A percentile compares a stretch with the other conserved stretches of the same genome.
phyloP scores from a whole-genome alignment of 2,329 filamentous ascomycete genomes.

The Stagonosporopsis vannaccii region DNA sequence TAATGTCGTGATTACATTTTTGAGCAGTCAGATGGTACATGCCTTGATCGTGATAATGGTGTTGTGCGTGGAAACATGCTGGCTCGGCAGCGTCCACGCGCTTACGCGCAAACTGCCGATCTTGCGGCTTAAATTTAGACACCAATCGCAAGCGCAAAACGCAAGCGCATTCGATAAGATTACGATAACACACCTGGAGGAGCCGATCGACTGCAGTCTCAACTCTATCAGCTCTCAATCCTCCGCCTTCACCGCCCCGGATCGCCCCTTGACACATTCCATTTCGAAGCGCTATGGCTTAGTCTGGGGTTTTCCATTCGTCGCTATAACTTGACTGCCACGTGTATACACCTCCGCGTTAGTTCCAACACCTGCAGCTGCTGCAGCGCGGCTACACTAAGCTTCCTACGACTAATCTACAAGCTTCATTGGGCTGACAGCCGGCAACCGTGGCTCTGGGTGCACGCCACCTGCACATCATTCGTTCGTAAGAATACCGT shows the following conservation, averaged over 20 bases:
- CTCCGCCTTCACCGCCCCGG: constrained; percentile 5
- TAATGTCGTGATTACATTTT: neutral
- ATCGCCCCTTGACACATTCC: neutral
- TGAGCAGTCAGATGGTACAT: neutral
- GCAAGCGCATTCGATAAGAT: constrained; percentile 22
- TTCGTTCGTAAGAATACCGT: constrained; percentile 22
- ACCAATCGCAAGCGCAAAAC: constrained; percentile 11
- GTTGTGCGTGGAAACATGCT: constrained; percentile 5
- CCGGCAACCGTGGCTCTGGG: constrained; percentile 16
- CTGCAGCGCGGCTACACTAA: constrained; percentile 26
- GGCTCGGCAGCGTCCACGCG: constrained; percentile 14
- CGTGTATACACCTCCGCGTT: constrained; percentile 19
- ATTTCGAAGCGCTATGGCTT: constrained; percentile 13
- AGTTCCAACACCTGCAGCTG: constrained; percentile 15
- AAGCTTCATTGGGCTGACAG: constrained; percentile 22
- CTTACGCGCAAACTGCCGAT: constrained; percentile 29
- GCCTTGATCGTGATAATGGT: neutral
- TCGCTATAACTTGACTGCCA: constrained; percentile 23
- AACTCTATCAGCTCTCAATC: constrained; percentile 1
- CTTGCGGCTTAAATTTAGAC: constrained; percentile 16
- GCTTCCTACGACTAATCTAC: constrained; percentile 4
- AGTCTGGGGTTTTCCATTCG: neutral
- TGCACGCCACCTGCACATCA: constrained; percentile 18
- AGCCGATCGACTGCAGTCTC: constrained; percentile 11
- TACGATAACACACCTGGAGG: constrained; percentile 20